Base-by-base conservation (phyloP, 139 green algal species). In the Parachlorella kessleri region DNA sequence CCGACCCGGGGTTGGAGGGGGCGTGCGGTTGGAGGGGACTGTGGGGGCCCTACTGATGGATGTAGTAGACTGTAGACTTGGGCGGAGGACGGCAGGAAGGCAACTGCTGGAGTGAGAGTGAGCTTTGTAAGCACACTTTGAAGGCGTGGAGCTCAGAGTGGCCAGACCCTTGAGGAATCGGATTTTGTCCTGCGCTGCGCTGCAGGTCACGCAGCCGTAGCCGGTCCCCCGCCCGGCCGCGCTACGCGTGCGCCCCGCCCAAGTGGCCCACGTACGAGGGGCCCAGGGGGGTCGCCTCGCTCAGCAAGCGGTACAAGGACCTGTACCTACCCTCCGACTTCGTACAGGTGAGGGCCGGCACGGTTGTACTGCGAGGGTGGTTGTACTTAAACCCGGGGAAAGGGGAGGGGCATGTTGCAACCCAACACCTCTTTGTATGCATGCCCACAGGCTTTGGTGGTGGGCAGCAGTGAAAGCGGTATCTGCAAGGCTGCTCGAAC, bases 251-350 rank as follows among this genome's bases (percentile, higher is more conserved):
- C 32, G 40, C 77, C 18, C 74, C 81, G 23, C 85, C 86, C 32
- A 81, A 83, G 63, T 78, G 55, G 37, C 79, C 81, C n/a, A 85
- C 84, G 6, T 81, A 67, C 40, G 85, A 87, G 74, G 72, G 38
- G 6, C 30, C 80, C 14, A 82, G 87, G 14, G 86, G 74, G 10
- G 40, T 90, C 54, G 75, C 85, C 5, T 64, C 70, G 8, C 32
- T 93, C 54, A 84, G 78, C 81, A 91, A 90, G 81, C 84, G 85
- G 72, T 91, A 91, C 85, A 86, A 86, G 63, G 72, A 83, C 35
- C 54, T 93, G 74, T 91, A 91, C 81, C 84, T 93, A 36, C 89
- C 89, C 14, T 81, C 76, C 23, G 87, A 91, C 67, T 86, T 88
- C 53, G 70, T 66, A 30, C 76, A 85, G 75, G 83, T 82, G 35